Evolutionary conservation across 2,329 filamentous ascomycete species (phyloP).

Genomic region (Diplocarpon rosae): DNA sequence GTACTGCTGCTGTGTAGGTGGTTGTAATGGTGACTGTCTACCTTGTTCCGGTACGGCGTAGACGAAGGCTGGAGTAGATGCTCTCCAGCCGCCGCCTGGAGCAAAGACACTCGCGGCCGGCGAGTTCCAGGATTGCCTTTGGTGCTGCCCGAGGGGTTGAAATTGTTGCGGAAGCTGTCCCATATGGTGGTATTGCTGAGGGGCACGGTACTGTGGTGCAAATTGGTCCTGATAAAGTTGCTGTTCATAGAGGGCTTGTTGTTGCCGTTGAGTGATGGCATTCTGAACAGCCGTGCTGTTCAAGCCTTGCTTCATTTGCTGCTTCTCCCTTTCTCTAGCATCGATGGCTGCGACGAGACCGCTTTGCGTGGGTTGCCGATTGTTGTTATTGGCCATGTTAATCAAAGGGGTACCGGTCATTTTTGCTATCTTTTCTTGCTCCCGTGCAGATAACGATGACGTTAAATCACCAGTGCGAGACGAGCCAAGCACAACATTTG

Average conservation of each 20-base stretch:
- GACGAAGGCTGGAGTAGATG: constrained; percentile 13
- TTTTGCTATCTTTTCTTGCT: constrained; percentile 81
- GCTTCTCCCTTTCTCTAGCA: constrained; percentile 66
- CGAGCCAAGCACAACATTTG: constrained; percentile 30
- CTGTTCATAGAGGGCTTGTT: constrained; percentile 30
- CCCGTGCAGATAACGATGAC: constrained; percentile 64
- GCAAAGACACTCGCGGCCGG: constrained; percentile 26
- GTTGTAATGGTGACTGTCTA: constrained; percentile 13
- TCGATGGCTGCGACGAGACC: constrained; percentile 73
- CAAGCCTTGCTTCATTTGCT: constrained; percentile 56
- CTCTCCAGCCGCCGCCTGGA: constrained; percentile 28
- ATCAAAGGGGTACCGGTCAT: constrained; percentile 69
- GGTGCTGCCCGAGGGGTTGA: constrained; percentile 14
- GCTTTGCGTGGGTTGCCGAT: constrained; percentile 35
- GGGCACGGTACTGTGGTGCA: constrained; percentile 12
- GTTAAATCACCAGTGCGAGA: constrained; percentile 35
- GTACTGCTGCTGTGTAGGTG: constrained; percentile 12
- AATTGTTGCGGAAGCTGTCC: constrained; percentile 20
- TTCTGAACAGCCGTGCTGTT: constrained; percentile 62
- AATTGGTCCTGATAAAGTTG: constrained; percentile 17
- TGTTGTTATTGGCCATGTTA: constrained; percentile 39
- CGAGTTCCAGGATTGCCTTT: constrained; percentile 22
- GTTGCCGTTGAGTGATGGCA: constrained; percentile 58
- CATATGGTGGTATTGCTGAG: constrained; percentile 18
- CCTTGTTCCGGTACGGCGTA: constrained; percentile 7